Evolutionary conservation across 1,284 basidiomycete genomes (phyloP).

Genomic region (Anthracocystis walkeri): DNA sequence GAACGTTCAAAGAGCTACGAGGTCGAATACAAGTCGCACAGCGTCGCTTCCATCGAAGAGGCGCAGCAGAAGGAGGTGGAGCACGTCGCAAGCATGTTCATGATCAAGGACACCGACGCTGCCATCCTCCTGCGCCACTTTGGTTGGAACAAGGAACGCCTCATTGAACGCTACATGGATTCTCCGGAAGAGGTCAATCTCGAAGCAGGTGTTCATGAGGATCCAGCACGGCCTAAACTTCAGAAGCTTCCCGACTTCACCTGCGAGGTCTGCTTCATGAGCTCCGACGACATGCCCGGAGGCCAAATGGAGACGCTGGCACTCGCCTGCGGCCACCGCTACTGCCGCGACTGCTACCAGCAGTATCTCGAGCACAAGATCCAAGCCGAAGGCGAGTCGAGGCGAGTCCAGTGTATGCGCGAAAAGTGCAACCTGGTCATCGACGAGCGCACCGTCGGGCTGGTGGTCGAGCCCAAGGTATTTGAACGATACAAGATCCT

Average conservation of each 20-base stretch:
- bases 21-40: constrained; percentile 63
- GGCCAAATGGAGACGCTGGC: constrained; percentile 62
- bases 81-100: constrained; percentile 66
- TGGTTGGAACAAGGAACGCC: constrained; percentile 94
- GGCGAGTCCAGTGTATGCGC: constrained; percentile 89
- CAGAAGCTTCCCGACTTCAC: constrained; percentile 56
- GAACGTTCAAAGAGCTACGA: constrained; percentile 60
- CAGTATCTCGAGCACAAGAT: constrained; percentile 88
- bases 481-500: constrained; percentile 79
- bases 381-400: constrained; percentile 86
- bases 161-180: constrained; percentile 72
- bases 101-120: constrained; percentile 72
- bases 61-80: constrained; percentile 65
- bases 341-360: constrained; percentile 79
- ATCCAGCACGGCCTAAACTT: constrained; percentile 53
- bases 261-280: constrained; percentile 64
- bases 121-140: constrained; percentile 85
- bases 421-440: constrained; percentile 85
- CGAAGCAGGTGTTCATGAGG: constrained; percentile 64
- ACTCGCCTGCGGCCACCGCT: constrained; percentile 66
- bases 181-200: constrained; percentile 59
- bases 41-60: constrained; percentile 51
- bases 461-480: constrained; percentile 69
- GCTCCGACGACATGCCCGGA: constrained; percentile 53
- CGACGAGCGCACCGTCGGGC: constrained; percentile 63